Evolutionary conservation across 208 protist species (phyloP).

Genomic region (Crithidia mellificae): DNA sequence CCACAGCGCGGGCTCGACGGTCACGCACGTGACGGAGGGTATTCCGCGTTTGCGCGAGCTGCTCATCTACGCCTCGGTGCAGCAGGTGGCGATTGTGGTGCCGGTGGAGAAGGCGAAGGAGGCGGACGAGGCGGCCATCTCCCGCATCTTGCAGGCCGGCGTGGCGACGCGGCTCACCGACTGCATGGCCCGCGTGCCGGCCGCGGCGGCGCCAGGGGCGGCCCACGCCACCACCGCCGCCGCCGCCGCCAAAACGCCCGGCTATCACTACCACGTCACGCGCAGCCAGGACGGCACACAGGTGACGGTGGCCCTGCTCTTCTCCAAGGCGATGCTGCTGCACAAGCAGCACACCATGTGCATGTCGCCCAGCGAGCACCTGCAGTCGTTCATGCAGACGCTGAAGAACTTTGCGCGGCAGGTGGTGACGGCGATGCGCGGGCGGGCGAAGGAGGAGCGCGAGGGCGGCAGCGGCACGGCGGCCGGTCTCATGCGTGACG

Average conservation of each 20-base stretch:
- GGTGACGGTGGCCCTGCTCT: conserved; percentile 74
- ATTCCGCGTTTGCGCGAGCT: conserved; percentile 99
- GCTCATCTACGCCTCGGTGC: conserved; percentile 96
- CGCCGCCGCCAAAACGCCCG: conserved; percentile 10
- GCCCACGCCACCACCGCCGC: not conserved
- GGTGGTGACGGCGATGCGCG: conserved; percentile 55
- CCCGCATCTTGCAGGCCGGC: conserved; percentile 55
- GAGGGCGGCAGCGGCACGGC: conserved; percentile 21
- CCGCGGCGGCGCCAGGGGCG: not conserved
- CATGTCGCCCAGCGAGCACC: conserved; percentile 80
- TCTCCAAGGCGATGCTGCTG: conserved; percentile 62
- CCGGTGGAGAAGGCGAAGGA: conserved; percentile 71
- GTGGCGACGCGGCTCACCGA: conserved; percentile 59
- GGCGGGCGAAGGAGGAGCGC: conserved; percentile 40
- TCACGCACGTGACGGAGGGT: conserved; percentile 99
- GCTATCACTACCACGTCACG: conserved; percentile 73
- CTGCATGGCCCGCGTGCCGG: conserved; percentile 55
- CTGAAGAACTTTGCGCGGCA: conserved; percentile 59
- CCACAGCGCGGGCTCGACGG: conserved; percentile 99
- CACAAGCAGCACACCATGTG: conserved; percentile 56
- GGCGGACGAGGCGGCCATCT: conserved; percentile 70
- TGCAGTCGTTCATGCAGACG: conserved; percentile 56
- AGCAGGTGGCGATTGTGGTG: conserved; percentile 81
- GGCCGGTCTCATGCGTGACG: conserved; percentile 16
- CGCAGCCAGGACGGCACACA: conserved; percentile 43